Evolutionary conservation across 2,329 filamentous ascomycete genomes (phyloP), one percentile per base, ranked within the genome.

Genomic region (Lecanicillium sp.): DNA sequence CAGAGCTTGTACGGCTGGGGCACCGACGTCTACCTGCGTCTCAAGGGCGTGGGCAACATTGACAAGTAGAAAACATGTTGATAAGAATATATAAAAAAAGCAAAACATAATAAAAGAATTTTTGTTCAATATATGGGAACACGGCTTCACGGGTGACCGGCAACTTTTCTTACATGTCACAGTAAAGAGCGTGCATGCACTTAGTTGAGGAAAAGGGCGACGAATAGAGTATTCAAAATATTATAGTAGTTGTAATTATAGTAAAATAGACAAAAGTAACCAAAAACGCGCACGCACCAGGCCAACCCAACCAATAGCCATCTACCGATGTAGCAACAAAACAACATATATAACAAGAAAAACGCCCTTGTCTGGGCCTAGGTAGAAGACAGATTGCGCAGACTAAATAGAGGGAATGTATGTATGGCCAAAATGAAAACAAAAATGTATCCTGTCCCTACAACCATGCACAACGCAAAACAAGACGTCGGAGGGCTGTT

Each of bases 1-100:
- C 90, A 98, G 70, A 96, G 87, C 57, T 63, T 97, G 33, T 92
- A 87, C 68, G 90, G 92, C 4, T 98, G 92, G 92, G 92, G 77
- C 4, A 79, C 77, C 5, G 79, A 84, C 53, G 80, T 84, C 2
- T 84, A 84, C 51, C 56, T 84, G 33, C 64, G 76, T 35, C 57
- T 84, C 30, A 79, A 80, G 55, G 77, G 77, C 3, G 73, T 81
- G 7, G 77, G 73, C 9, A 74, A 68, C 47, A 70, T 78, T 40
- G 58, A 65, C 42, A 51, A 49, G 32, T 48, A 49, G 17, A 25
- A 3, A 14, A 20, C 10, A 22, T 9, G 36, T 22, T n/a, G n/a
- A 20, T 8, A 37, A 1, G 15, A 13, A 40, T 36, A 36, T 18
- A 15, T 4, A 13, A 41, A 14, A 9, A 22, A 22, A 25, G 8